Evolutionary conservation across 2,329 filamentous ascomycete genomes (phyloP).

Genomic region (Grosmannia serpens): DNA sequence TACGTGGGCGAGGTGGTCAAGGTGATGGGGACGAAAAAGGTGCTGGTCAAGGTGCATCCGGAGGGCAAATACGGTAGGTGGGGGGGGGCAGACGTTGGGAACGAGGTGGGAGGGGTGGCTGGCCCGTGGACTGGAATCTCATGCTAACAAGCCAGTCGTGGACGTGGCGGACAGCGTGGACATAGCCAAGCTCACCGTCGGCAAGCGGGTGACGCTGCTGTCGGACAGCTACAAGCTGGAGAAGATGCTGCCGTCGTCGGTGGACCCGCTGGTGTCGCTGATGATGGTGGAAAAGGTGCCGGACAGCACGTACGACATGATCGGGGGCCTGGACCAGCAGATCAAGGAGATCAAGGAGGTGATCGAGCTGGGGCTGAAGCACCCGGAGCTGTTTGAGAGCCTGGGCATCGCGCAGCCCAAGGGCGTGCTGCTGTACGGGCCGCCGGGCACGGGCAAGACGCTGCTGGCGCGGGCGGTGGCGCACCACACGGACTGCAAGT

Average conservation of each 20-base stretch:
- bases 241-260: slow-evolving; percentile 95
- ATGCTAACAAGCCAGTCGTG: slow-evolving; percentile 52
- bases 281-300: slow-evolving; percentile 99
- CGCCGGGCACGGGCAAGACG: slow-evolving; percentile 94
- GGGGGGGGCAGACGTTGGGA: too few relatives aligned
- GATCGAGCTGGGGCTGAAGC: slow-evolving; percentile 95
- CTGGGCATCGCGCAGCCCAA: slow-evolving; percentile 97
- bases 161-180: slow-evolving; percentile 93
- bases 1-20: slow-evolving; percentile 99
- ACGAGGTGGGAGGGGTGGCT: too few relatives aligned
- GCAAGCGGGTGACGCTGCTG: slow-evolving; percentile 92
- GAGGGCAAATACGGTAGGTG: slow-evolving; percentile 94
- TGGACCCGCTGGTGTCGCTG: slow-evolving; percentile 94
- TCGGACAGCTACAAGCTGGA: slow-evolving; percentile 98
- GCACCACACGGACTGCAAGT: slow-evolving; percentile 98
- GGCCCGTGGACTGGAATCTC: too few relatives aligned
- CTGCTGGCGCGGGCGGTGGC: slow-evolving; percentile 89
- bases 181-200: slow-evolving; percentile 87
- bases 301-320: slow-evolving; percentile 99
- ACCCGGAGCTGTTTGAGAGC: slow-evolving; percentile 98
- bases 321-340: slow-evolving; percentile 94
- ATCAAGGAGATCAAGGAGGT: slow-evolving; percentile 99
- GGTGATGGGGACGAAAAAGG: slow-evolving; percentile 99
- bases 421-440: slow-evolving; percentile 91
- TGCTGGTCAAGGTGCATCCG: slow-evolving; percentile 96